These are phyloP conservation scores for Aspergillus fructus DNA, from an alignment of 2,329 filamentous ascomycete species.

Conservation along the genomic window DNA sequence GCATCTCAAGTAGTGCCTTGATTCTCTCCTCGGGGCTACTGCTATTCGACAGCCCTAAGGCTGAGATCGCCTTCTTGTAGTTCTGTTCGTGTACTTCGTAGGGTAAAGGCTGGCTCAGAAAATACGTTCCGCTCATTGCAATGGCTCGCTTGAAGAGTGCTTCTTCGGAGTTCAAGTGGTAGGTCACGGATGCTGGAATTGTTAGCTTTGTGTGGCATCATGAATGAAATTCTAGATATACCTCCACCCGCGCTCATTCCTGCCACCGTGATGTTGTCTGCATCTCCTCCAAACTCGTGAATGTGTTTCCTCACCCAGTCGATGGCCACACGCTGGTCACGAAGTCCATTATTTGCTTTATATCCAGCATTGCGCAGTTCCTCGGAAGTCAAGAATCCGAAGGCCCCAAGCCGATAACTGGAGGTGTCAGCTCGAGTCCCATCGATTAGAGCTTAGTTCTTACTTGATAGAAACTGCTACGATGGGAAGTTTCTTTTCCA, in stretches of 20 bases:
- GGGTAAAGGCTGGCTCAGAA: slow-evolving; percentile 44
- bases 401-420: slow-evolving; percentile 49
- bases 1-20: slow-evolving; percentile 40
- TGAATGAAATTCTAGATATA: slow-evolving; percentile 14
- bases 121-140: slow-evolving; percentile 45
- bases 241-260: slow-evolving; percentile 50
- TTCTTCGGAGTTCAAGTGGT: slow-evolving; percentile 36
- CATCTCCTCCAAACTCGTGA: slow-evolving; percentile 42
- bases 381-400: slow-evolving; percentile 50
- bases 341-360: slow-evolving; percentile 46
- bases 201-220: slow-evolving; percentile 9
- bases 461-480: slow-evolving; percentile 50
- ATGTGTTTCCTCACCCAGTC: slow-evolving; percentile 44
- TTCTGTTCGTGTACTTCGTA: slow-evolving; percentile 40
- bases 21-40: slow-evolving; percentile 41
- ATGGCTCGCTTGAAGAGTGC: slow-evolving; percentile 45
- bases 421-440: slow-evolving; percentile 7
- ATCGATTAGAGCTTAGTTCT: slow-evolving; percentile 4
- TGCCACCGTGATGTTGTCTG: slow-evolving; percentile 41
- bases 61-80: slow-evolving; percentile 43
- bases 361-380: slow-evolving; percentile 48
- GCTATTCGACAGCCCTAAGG: slow-evolving; percentile 40
- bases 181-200: slow-evolving; percentile 27
- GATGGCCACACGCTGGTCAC: slow-evolving; percentile 49
- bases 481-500: slow-evolving; percentile 45